These are phyloP conservation scores for Forsythia suspensa DNA, from an alignment of 257 asterid genomes.

Conservation along the genomic window DNA sequence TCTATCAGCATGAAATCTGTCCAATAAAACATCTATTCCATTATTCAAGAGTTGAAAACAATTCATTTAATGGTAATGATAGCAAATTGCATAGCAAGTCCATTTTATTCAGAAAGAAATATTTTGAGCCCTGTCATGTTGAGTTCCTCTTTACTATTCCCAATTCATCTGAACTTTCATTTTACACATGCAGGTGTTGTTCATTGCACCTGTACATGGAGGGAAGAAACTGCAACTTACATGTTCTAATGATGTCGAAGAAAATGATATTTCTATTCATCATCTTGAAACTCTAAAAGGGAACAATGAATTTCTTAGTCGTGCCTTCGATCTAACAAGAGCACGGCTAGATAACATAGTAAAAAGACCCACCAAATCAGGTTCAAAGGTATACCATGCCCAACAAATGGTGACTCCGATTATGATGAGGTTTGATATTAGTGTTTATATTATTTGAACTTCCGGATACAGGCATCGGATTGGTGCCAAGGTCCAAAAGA, in stretches of 20 bases:
- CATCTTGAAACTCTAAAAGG: slow-evolving; percentile 42
- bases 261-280: slow-evolving; percentile 33
- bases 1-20: not conserved
- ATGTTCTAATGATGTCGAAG: slow-evolving; percentile 36
- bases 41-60: not conserved
- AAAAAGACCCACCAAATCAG: slow-evolving; percentile 66
- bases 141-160: not conserved
- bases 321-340: slow-evolving; percentile 48
- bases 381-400: slow-evolving; percentile 67
- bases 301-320: slow-evolving; percentile 34
- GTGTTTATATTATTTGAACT: slow-evolving; percentile 20
- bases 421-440: slow-evolving; percentile 8
- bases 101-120: not conserved
- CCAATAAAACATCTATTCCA: not conserved
- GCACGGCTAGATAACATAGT: slow-evolving; percentile 67
- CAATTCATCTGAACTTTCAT: slow-evolving; percentile 1
- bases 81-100: not conserved
- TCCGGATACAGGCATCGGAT: slow-evolving; percentile 68
- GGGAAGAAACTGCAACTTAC: slow-evolving; percentile 60
- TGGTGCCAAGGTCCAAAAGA: slow-evolving; percentile 74
- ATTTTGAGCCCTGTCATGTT: not conserved
- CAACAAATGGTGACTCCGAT: slow-evolving; percentile 15
- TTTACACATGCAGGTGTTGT: slow-evolving; percentile 60
- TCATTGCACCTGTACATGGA: slow-evolving; percentile 78
- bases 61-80: not conserved